Evolutionary conservation across 208 protist genomes (phyloP).

Genomic region (Leishmania amazonensis): DNA sequence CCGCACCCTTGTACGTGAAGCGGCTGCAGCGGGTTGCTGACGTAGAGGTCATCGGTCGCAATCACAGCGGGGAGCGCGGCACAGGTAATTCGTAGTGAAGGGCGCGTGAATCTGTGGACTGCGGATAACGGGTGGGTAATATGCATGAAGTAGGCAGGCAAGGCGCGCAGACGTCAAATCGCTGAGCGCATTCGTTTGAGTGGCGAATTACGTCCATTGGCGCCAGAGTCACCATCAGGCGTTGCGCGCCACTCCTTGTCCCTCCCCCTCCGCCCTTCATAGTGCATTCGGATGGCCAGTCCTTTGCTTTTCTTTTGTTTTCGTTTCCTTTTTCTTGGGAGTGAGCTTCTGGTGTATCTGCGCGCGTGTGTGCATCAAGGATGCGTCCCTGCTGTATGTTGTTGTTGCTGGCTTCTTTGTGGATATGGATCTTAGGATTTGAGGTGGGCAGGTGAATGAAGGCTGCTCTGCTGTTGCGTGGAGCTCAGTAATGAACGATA

Average conservation of each 20-base stretch:
- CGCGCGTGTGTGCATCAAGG: not conserved
- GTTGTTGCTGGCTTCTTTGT: not conserved
- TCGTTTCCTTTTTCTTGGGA: not conserved
- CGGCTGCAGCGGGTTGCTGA: slow-evolving; percentile 49
- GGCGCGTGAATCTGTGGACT: too few species aligned
- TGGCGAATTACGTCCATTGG: too few species aligned
- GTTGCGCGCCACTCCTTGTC: too few species aligned
- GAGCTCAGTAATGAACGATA: not conserved
- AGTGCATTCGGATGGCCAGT: not conserved
- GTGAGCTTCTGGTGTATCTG: not conserved
- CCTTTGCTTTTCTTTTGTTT: not conserved
- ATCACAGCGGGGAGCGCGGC: slow-evolving; percentile 6
- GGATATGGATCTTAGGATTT: not conserved
- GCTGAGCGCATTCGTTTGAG: not conserved
- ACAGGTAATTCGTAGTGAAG: not conserved
- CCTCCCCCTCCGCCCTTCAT: not conserved
- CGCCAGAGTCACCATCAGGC: too few species aligned
- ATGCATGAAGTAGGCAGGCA: not conserved
- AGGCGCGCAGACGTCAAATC: not conserved
- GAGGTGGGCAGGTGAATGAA: not conserved
- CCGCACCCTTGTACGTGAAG: slow-evolving; percentile 65
- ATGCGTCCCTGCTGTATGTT: not conserved
- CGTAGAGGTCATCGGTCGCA: slow-evolving; percentile 19
- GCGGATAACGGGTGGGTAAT: not conserved
- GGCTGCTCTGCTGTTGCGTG: slow-evolving; percentile 1